phyloP scores from a whole-genome alignment of 129 eudicot species.

The Dittrichia graveolens region DNA sequence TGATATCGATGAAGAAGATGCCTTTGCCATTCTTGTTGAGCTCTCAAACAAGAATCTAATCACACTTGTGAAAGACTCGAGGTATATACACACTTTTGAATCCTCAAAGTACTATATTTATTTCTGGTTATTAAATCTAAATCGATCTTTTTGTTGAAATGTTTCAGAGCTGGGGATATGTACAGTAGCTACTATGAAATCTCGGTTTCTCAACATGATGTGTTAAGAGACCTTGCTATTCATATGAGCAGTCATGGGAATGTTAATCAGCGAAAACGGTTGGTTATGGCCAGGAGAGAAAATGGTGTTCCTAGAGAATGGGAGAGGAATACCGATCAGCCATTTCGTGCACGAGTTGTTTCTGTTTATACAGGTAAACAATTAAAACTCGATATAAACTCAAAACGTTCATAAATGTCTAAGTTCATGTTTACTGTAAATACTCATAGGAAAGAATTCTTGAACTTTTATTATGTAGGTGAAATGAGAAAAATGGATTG shows the following conservation, averaged over 20 bases:
- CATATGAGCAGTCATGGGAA: constrained; percentile 55
- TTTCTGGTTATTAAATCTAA: constrained; percentile 5
- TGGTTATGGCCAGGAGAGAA: constrained; percentile 91
- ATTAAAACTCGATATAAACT: no score
- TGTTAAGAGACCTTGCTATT: constrained; percentile 82
- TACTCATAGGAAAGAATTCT: neutral
- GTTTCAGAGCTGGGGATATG: constrained; percentile 71
- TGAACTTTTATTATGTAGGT: constrained; percentile 41
- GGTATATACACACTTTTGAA: constrained; percentile 37
- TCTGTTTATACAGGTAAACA: constrained; percentile 79
- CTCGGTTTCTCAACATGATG: constrained; percentile 86
- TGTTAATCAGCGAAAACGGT: constrained; percentile 54
- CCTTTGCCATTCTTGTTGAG: constrained; percentile 75
- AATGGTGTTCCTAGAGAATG: constrained; percentile 74
- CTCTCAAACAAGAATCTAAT: constrained; percentile 87
- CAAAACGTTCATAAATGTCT: no score
- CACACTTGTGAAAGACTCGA: constrained; percentile 69
- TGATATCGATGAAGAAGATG: constrained; percentile 74
- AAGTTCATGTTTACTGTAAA: neutral
- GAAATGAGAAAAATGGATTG: constrained; percentile 89
- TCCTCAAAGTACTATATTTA: neutral
- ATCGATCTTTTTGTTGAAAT: constrained; percentile 14
- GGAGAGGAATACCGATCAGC: constrained; percentile 78
- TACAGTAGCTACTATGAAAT: constrained; percentile 76
- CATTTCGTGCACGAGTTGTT: constrained; percentile 73